A percentile compares a stretch with the other conserved stretches of the same genome.
Conservation (phyloP, 2,329 filamentous ascomycete species). For the Claviceps pazoutovae region DNA sequence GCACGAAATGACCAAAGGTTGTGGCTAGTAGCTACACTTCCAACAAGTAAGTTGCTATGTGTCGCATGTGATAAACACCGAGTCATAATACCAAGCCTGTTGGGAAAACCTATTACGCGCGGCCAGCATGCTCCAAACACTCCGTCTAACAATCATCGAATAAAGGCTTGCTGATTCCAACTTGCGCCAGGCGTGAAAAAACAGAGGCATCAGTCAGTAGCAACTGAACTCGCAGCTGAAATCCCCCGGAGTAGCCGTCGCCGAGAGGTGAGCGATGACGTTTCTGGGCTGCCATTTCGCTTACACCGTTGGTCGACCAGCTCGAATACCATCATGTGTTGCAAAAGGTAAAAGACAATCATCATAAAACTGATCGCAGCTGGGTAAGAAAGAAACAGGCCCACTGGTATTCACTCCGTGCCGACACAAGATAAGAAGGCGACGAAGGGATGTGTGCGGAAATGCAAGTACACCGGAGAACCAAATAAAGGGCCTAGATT, state of each 20-base stretch:
- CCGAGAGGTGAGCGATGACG: background rate
- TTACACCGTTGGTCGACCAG: background rate
- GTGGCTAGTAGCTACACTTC: background rate
- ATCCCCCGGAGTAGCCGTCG: background rate
- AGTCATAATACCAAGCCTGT: background rate
- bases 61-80: background rate
- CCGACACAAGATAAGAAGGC: background rate
- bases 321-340: background rate
- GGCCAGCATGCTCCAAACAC: background rate
- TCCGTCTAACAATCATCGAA: background rate
- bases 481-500: slow-evolving; percentile 42
- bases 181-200: background rate
- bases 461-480: background rate
- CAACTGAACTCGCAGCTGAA: no score
- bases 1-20: background rate
- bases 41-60: background rate
- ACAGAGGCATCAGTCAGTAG: background rate
- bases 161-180: background rate
- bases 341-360: background rate
- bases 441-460: background rate
- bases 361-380: slow-evolving; percentile 1
- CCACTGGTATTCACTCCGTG: background rate
- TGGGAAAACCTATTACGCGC: background rate
- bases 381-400: background rate
- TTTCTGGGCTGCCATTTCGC: background rate